Base-by-base conservation (phyloP, 2,329 filamentous ascomycete species). In the Colletotrichum australisinense region DNA sequence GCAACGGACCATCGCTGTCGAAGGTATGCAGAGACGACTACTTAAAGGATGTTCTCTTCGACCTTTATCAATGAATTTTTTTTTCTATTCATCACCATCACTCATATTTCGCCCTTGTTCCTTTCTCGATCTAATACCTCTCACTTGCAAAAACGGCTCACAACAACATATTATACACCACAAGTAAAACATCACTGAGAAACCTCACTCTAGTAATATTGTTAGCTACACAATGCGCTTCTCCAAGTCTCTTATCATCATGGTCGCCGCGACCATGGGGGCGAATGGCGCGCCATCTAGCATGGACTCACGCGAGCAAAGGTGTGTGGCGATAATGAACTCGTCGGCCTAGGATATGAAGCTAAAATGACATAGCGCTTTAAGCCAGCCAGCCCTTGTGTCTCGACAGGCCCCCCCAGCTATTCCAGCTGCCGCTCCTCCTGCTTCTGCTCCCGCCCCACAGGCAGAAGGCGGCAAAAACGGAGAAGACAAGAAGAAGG, bases 201-300 rank as follows among this genome's bases (percentile, higher is more conserved):
- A 22, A 49, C 42, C 19, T 49, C n/a, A 19, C 19, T 49, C 19
- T n/a, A 19, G 16, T 19, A 9, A 49, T 9, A n/a, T 7, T n/a
- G 4, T 24, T 19, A 26, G 22, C 14, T 62, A 11, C 60, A 73
- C 49, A 35, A 73, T 73, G 71, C 71, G 62, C 62, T 73, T 73
- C 71, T 65, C 59, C 56, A 35, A 73, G 26, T 73, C 71, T 19
- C 71, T 73, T 22, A 66, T 73, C 56, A 16, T 73, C 22, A 73
- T 73, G 71, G 71, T 73, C 22, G 71, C 67, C 12, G 71, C 71
- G 60, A 63, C 71, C 19, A 70, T 73, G 60, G 71, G 71, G 16
- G 71, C 67, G 28, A 73, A 64, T 28, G 71, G 60, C 26, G 71
- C 67, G 26, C 71, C 71, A 7, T 73, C 69, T 22, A 35, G 63